These are phyloP conservation scores for Solanum phureja DNA, from an alignment of 257 asterid species.

Conservation along the genomic window DNA sequence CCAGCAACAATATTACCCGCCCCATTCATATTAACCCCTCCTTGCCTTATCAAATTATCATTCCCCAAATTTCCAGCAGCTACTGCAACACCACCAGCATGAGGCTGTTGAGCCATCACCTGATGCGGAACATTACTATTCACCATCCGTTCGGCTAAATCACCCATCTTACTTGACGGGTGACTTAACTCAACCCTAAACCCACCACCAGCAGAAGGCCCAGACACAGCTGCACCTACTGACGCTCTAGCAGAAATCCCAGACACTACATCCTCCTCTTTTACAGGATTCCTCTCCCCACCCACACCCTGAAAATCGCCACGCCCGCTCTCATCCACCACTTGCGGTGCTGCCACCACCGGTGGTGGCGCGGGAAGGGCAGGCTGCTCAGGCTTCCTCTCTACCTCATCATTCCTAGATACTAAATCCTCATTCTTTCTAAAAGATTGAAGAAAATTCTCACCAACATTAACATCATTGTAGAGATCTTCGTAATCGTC, in stretches of 20 bases:
- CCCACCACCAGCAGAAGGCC: constrained; percentile 12
- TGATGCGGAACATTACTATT: constrained; percentile 11
- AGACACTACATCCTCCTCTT: constrained; percentile 12
- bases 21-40: constrained; percentile 10
- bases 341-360: neutral
- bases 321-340: constrained; percentile 9
- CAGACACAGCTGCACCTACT: constrained; percentile 24
- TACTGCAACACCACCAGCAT: neutral
- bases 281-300: constrained; percentile 19
- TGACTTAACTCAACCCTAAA: constrained; percentile 26
- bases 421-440: constrained; percentile 38
- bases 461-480: constrained; percentile 93
- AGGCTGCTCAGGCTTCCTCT: constrained; percentile 17
- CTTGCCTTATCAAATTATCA: constrained; percentile 13
- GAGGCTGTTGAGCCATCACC: constrained; percentile 13
- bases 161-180: constrained; percentile 1
- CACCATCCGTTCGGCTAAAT: constrained; percentile 1
- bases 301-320: constrained; percentile 14
- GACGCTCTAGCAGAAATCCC: neutral
- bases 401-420: constrained; percentile 26
- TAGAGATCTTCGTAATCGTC: constrained; percentile 94
- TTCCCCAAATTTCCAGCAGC: constrained; percentile 4
- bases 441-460: constrained; percentile 62
- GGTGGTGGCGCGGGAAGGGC: neutral
- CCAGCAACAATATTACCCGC: constrained; percentile 15